Evolutionary conservation across 148 eudicot species (phyloP).

Genomic region (Fagopyrum esculentum): DNA sequence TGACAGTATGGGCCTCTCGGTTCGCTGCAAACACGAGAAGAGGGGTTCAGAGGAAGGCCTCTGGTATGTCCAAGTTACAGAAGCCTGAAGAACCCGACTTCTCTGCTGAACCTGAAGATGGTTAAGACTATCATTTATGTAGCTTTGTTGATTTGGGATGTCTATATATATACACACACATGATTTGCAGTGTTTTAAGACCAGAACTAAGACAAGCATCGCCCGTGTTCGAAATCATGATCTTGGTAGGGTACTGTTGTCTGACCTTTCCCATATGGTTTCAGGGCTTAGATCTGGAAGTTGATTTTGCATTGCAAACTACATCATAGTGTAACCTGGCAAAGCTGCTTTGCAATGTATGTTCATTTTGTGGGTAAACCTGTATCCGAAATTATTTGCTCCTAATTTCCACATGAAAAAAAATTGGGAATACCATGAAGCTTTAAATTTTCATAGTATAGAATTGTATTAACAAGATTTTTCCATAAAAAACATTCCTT

Average conservation of each 20-base stretch:
- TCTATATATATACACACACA: background rate
- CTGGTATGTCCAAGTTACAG: conserved; percentile 37
- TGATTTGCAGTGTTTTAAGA: no score
- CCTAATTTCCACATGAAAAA: background rate
- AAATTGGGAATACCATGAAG: background rate
- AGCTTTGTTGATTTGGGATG: background rate
- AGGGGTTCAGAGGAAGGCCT: conserved; percentile 56
- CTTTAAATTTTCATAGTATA: background rate
- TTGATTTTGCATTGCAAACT: conserved; percentile 11
- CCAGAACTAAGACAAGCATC: background rate
- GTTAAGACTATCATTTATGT: conserved; percentile 3
- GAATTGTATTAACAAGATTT: background rate
- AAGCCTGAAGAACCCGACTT: conserved; percentile 90
- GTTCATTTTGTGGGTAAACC: background rate
- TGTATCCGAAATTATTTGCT: conserved; percentile 3
- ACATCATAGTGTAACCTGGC: background rate
- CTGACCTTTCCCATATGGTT: background rate
- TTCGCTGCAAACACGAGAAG: conserved; percentile 73
- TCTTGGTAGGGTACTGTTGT: background rate
- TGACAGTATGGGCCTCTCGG: conserved; percentile 63
- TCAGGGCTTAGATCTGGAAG: conserved; percentile 2
- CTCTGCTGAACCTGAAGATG: conserved; percentile 50
- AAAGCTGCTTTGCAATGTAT: background rate
- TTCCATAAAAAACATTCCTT: background rate
- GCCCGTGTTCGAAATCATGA: background rate